These are phyloP conservation scores for Euphorbia pulcherrima DNA, from an alignment of 345 rosid species.

Conservation along the genomic window DNA sequence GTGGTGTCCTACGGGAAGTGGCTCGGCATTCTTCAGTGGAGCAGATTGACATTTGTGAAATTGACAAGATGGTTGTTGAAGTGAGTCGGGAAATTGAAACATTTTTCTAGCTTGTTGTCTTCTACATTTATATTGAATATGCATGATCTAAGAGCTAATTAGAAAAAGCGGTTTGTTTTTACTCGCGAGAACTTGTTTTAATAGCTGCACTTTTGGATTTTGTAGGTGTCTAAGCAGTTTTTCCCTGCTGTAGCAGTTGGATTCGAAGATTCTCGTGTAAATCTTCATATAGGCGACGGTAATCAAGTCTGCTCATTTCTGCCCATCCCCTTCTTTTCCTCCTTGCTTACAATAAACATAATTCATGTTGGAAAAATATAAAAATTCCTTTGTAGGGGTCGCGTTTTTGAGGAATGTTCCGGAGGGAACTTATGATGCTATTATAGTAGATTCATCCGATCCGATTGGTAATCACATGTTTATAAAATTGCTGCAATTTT, in stretches of 20 bases:
- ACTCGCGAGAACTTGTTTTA: too few relatives aligned
- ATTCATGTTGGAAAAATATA: background rate
- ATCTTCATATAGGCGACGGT: slow-evolving; percentile 87
- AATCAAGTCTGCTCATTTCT: slow-evolving; percentile 14
- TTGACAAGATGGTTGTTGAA: slow-evolving; percentile 92
- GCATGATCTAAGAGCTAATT: too few relatives aligned
- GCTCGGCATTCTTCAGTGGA: slow-evolving; percentile 79
- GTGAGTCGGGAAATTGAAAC: slow-evolving; percentile 46
- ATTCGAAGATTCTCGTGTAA: slow-evolving; percentile 85
- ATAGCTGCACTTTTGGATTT: slow-evolving; percentile 3
- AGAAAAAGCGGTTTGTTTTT: too few relatives aligned
- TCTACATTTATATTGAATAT: background rate
- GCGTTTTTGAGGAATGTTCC: slow-evolving; percentile 74
- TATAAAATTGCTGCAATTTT: background rate
- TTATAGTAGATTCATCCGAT: slow-evolving; percentile 93
- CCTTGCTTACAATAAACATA: background rate
- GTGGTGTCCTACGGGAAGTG: slow-evolving; percentile 89
- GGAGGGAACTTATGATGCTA: slow-evolving; percentile 83
- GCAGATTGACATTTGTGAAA: slow-evolving; percentile 90
- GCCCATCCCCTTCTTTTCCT: too few relatives aligned
- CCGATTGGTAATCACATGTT: slow-evolving; percentile 56
- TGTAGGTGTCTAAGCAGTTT: slow-evolving; percentile 74
- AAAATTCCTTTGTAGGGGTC: slow-evolving; percentile 51
- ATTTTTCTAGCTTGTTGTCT: background rate
- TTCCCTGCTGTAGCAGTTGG: slow-evolving; percentile 85